Base-by-base conservation (phyloP, 2,329 filamentous ascomycete genomes). In the Pseudocercospora vitis region DNA sequence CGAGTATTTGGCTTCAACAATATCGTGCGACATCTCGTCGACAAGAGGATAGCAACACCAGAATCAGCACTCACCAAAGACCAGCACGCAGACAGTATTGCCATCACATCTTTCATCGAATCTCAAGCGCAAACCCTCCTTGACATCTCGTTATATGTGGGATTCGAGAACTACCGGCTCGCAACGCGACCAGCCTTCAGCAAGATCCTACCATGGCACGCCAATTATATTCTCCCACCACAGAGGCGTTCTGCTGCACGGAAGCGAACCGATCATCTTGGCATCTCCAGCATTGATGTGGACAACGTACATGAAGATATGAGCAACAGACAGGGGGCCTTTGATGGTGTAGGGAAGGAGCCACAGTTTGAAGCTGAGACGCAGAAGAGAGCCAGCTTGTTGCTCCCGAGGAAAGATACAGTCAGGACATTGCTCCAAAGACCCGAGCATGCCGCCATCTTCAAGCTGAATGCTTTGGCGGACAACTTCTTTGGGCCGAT, bases 91-190 rank as follows among this genome's bases (percentile, higher is more conserved):
- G 72, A 77, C 52, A 69, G 62, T 79, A 81, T 61, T 35, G 67
- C 64, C 19, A 46, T 65, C 7, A 52, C 63, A 12, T 64, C 65
- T 58, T 91, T 91, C 71, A 75, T 96, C 62, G 78, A 85, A 68
- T 81, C 85, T 21, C 84, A 86, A 54, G 89, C 87, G n/a, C 83
- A 85, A 46, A 83, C 87, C 26, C 81, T 97, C 56, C 71, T 96
- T 64, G 88, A 95, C 64, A 84, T 96, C 53, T 91, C 86, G 48
- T 85, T 97, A 63, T 97, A 95, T 71, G 87, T 94, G 59, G 94
- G 91, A 26, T 89, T 87, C 53, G 84, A 90, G 59, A 96, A 97
- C 75, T 99, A 94, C 81, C 79, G 84, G 51, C 76, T 80, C 37
- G 76, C 81, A 45, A 96, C 91, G 3, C 84, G 90, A 12, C 88